Conservation (phyloP, 2,329 filamentous ascomycete species). For the Fusarium transvaalense region DNA sequence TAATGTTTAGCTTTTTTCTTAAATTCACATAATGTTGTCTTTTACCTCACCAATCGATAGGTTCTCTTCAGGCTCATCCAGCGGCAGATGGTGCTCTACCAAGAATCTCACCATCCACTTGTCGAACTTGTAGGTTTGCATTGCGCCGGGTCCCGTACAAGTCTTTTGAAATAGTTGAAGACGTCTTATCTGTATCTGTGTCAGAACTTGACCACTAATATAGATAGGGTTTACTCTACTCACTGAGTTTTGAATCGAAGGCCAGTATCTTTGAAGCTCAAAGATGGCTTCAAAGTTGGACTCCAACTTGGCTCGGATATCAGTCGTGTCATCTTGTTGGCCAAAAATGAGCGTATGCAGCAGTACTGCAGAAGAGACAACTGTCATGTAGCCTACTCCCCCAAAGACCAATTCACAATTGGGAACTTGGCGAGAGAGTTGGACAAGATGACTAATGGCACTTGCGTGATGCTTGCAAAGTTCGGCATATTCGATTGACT, state of each 20-base stretch:
- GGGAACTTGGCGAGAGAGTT: constrained; percentile 9
- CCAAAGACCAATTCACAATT: constrained; percentile 13
- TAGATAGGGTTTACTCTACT: not conserved
- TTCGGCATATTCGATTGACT: constrained; percentile 12
- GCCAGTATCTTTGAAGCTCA: constrained; percentile 15
- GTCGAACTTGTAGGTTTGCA: constrained; percentile 16
- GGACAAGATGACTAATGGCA: constrained; percentile 4
- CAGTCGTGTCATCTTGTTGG: constrained; percentile 10
- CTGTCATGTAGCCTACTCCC: constrained; percentile 18
- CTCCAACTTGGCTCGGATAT: constrained; percentile 9
- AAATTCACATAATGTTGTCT: not conserved
- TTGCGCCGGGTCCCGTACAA: not conserved
- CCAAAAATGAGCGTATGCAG: constrained; percentile 13
- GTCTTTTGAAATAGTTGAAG: constrained; percentile 9
- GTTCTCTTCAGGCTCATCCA: constrained; percentile 11
- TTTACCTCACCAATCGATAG: not conserved
- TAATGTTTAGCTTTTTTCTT: not conserved
- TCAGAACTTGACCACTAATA: not conserved
- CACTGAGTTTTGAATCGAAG: constrained; percentile 5
- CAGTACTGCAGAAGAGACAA: constrained; percentile 4
- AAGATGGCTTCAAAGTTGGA: constrained; percentile 15
- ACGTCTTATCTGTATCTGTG: not conserved
- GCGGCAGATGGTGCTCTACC: constrained; percentile 13
- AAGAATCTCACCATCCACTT: constrained; percentile 21
- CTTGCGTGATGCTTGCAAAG: constrained; percentile 11